Evolutionary conservation across 2,329 filamentous ascomycete genomes (phyloP), one percentile per base, ranked within the genome.

Genomic region (Neonectria hederae): DNA sequence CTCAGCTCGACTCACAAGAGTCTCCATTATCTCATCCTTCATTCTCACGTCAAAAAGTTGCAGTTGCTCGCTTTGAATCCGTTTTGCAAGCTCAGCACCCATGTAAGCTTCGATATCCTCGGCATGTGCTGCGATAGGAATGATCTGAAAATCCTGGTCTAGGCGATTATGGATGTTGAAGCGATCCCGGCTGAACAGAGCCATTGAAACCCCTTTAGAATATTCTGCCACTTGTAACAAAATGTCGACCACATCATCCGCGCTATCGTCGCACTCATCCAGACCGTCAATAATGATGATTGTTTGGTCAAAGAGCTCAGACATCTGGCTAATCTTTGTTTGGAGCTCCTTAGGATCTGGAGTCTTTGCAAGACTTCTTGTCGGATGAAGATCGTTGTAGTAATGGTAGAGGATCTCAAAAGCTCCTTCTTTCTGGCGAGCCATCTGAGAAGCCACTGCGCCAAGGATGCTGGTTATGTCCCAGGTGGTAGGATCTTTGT

Each of bases 31-130:
- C 13, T 67, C 62, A 0, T 69, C 63, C 13, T 54, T 69, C 14
- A 72, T 28, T 0, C 22, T 9, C 5, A 35, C 8, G 5, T 54
- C 54, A 2, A 5, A 17, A 4, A 72, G n/a, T 10, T 43, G 28
- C 1, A 72, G 13, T 5, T 42, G 45, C 4, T n/a, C n/a, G 0
- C 4, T 35, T 0, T 32, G 28, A 1, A 67, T 49, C 3, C 69
- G 46, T 54, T 9, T 2, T 70, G 57, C 7, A 72, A 3, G 2
- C 65, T 69, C 3, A 63, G 28, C 7, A 11, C n/a, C 0, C 10
- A 69, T 58, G 5, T 69, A 71, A 8, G 63, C 40, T 22, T 55
- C n/a, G 2, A 71, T 30, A 2, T 69, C 69, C 0, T 57, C 46
- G 1, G 24, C 58, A 7, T 56, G 58, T 0, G 67, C 62, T 3